Evolutionary conservation across 2,329 filamentous ascomycete genomes (phyloP).

Genomic region (Fusarium sp.): DNA sequence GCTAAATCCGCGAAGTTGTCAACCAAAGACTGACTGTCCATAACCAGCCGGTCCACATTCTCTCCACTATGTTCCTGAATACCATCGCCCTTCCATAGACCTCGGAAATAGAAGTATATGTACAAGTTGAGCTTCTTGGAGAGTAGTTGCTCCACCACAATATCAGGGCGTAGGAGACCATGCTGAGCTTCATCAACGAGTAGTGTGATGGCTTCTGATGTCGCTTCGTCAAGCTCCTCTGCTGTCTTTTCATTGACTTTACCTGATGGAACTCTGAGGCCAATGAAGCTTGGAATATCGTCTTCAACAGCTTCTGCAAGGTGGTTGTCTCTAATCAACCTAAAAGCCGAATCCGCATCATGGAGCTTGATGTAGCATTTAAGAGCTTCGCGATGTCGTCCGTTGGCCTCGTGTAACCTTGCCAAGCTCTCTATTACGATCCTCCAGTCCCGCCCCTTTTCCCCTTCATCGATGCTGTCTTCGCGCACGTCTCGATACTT

Average conservation of each 20-base stretch:
- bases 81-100: conserved; percentile 82
- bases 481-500: conserved; percentile 78
- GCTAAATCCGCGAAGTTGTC: conserved; percentile 89
- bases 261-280: conserved; percentile 81
- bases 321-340: conserved; percentile 85
- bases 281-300: conserved; percentile 88
- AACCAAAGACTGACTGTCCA: conserved; percentile 74
- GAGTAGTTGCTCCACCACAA: conserved; percentile 82
- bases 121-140: conserved; percentile 75
- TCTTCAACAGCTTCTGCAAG: conserved; percentile 89
- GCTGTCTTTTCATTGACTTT: conserved; percentile 72
- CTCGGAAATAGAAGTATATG: conserved; percentile 90
- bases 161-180: conserved; percentile 80
- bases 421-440: conserved; percentile 89
- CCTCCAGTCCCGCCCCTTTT: conserved; percentile 82
- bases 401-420: conserved; percentile 83
- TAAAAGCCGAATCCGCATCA: conserved; percentile 89
- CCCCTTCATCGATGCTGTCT: conserved; percentile 78
- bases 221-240: conserved; percentile 79
- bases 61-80: conserved; percentile 64
- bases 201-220: conserved; percentile 83
- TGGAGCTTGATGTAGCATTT: conserved; percentile 90
- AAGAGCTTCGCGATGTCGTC: conserved; percentile 83
- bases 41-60: conserved; percentile 64
- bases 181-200: conserved; percentile 92